A percentile compares a stretch with the other conserved stretches of the same genome.
Evolutionary conservation across 2,329 filamentous ascomycete species (phyloP).

Genomic region (Samsoniella hepiali): DNA sequence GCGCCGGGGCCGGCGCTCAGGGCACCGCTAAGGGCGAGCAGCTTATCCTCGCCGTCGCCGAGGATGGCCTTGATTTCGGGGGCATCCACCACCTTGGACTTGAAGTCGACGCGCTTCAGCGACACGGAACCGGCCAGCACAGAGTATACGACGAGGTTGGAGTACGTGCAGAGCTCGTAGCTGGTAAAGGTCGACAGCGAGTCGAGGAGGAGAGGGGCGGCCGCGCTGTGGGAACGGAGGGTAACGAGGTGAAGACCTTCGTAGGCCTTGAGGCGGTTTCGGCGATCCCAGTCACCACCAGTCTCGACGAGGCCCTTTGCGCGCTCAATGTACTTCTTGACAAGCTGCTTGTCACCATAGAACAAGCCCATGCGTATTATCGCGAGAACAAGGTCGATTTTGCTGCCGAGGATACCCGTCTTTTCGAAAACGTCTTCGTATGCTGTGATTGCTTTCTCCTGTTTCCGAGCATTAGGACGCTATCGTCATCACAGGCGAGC

Average conservation of each 20-base stretch:
- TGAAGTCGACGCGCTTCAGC: constrained; percentile 96
- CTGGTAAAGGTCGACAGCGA: constrained; percentile 97
- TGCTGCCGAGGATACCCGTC: constrained; percentile 92
- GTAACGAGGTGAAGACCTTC: constrained; percentile 92
- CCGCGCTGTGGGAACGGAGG: constrained; percentile 82
- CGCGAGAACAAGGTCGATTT: constrained; percentile 94
- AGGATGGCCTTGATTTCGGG: constrained; percentile 98
- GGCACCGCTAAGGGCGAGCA: constrained; percentile 76
- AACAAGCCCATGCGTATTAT: constrained; percentile 95
- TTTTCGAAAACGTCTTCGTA: constrained; percentile 95
- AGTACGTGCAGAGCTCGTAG: constrained; percentile 97
- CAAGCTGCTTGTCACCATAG: constrained; percentile 87
- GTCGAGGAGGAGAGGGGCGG: constrained; percentile 90
- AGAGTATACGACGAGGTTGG: constrained; percentile 88
- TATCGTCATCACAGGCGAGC: too few species aligned
- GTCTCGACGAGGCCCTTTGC: constrained; percentile 88
- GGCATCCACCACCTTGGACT: constrained; percentile 96
- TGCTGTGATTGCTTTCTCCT: constrained; percentile 91
- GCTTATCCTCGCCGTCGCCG: constrained; percentile 82
- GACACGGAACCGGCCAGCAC: constrained; percentile 92
- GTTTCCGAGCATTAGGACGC: too few species aligned
- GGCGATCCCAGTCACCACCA: constrained; percentile 96
- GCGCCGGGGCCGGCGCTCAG: constrained; percentile 77
- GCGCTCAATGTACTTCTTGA: constrained; percentile 91
- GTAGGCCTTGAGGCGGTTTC: constrained; percentile 98